Conservation (phyloP, 306 rosid species). For the Rubus idaeus region DNA sequence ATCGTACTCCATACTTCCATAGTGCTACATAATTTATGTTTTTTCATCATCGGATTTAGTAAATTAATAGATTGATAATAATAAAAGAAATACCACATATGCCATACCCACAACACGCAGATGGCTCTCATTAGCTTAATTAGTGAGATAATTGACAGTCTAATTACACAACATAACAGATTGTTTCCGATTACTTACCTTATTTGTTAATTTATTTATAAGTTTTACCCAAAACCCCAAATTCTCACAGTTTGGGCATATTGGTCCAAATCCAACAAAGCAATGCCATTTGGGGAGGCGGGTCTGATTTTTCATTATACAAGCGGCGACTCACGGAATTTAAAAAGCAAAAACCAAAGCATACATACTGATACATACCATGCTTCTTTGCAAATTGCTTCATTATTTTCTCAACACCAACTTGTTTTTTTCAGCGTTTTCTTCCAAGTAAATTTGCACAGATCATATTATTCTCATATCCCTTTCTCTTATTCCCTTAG, state of each 20-base stretch:
- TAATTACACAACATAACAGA: neutral
- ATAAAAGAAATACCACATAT: too few relatives aligned
- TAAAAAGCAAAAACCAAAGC: neutral
- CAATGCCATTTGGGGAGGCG: constrained; percentile 25
- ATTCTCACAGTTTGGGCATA: constrained; percentile 1
- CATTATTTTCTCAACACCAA: neutral
- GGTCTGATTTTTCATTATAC: neutral
- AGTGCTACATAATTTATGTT: too few relatives aligned
- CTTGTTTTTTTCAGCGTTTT: neutral
- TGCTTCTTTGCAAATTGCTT: neutral
- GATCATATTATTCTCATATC: constrained; percentile 21
- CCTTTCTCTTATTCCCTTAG: constrained; percentile 24
- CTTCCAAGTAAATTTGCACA: neutral
- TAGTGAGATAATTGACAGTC: too few relatives aligned
- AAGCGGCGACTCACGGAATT: constrained; percentile 34
- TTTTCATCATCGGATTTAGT: too few relatives aligned
- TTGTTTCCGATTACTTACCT: neutral
- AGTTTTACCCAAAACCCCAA: neutral
- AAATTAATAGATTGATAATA: too few relatives aligned
- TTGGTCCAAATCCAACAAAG: constrained; percentile 15
- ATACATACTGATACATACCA: neutral
- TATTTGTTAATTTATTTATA: neutral
- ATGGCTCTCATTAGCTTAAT: too few relatives aligned
- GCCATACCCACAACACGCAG: too few relatives aligned
- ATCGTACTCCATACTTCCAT: too few relatives aligned